phyloP scores from a whole-genome alignment of 2,329 filamentous ascomycete genomes.

The Colletotrichum sidae region DNA sequence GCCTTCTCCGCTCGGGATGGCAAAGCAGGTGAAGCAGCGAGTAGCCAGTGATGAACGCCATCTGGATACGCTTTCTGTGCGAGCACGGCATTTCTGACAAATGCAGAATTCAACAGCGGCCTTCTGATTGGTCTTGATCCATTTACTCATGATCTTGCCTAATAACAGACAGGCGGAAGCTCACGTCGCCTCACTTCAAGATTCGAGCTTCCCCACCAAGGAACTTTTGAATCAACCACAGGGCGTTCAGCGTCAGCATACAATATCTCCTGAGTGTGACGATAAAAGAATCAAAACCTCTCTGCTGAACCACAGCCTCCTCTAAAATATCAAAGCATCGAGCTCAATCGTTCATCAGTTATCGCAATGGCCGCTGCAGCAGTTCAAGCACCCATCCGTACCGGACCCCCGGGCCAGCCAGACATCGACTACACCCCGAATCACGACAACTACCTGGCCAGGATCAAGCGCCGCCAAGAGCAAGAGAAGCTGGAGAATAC shows the following conservation, averaged over 20 bases:
- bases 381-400: constrained; percentile 24
- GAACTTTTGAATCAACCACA: neutral
- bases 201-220: neutral
- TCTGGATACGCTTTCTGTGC: neutral
- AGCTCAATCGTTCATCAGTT: no score
- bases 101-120: neutral
- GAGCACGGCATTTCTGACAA: constrained; percentile 10
- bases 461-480: constrained; percentile 57
- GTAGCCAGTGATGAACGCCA: neutral
- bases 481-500: constrained; percentile 52
- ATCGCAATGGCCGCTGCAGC: constrained; percentile 40
- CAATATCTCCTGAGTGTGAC: constrained; percentile 1
- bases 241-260: neutral
- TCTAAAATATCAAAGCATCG: no score
- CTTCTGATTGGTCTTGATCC: neutral
- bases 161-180: neutral
- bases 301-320: neutral
- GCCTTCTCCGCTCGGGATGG: constrained; percentile 19
- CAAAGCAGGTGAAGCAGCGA: neutral
- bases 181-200: neutral
- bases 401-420: constrained; percentile 59
- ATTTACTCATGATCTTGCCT: neutral
- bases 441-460: constrained; percentile 63
- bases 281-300: no score
- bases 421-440: constrained; percentile 70